Conservation (phyloP, 164 flowering plant species). For the Nymphaea thermarum region DNA sequence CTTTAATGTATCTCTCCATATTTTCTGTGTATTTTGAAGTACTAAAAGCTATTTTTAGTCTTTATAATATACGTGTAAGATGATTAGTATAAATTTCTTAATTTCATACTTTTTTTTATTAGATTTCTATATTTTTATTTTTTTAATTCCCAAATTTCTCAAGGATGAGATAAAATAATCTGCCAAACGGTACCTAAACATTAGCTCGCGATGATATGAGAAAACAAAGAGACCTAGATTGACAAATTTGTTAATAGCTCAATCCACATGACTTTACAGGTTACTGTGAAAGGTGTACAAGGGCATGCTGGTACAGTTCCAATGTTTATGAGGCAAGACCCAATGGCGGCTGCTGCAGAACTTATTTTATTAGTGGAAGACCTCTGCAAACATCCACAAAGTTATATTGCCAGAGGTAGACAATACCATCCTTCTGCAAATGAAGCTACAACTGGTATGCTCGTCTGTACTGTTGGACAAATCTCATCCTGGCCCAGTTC, state of each 20-base stretch:
- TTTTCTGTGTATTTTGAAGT: no score
- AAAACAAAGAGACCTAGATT: no score
- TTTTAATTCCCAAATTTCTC: no score
- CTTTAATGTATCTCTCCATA: no score
- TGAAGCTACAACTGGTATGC: conserved; percentile 59
- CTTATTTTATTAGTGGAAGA: conserved; percentile 65
- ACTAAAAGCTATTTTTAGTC: no score
- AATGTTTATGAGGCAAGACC: conserved; percentile 91
- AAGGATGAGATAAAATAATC: no score
- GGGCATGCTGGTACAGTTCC: conserved; percentile 99
- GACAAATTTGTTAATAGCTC: neutral
- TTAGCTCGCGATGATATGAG: no score
- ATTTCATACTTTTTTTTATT: no score
- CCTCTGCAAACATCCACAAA: conserved; percentile 69
- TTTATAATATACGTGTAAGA: no score
- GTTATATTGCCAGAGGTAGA: conserved; percentile 40
- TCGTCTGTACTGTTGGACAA: conserved; percentile 97
- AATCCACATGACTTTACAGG: conserved; percentile 27
- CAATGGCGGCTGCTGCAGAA: conserved; percentile 95
- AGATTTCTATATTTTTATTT: no score
- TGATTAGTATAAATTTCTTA: no score
- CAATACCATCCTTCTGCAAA: conserved; percentile 28
- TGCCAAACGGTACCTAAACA: no score
- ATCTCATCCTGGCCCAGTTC: conserved; percentile 97
- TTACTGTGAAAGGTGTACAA: conserved; percentile 87